phyloP scores from a whole-genome alignment of 371 early-diverging fungal species.

The Mortierella sp. region DNA sequence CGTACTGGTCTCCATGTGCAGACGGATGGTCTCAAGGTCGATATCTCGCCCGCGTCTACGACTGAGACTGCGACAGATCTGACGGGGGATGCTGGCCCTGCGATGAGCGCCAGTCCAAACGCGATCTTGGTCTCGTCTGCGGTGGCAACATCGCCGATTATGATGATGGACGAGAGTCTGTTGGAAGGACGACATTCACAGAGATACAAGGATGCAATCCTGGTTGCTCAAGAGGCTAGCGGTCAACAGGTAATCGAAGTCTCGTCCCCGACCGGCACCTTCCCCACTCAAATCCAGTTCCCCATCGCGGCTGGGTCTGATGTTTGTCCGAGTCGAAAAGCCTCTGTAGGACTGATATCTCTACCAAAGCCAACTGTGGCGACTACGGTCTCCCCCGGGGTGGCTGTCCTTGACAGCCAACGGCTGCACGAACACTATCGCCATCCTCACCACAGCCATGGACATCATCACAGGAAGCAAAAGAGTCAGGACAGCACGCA shows the following conservation, averaged over 20 bases:
- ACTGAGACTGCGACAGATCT: background rate
- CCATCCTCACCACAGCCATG: background rate
- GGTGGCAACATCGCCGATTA: constrained; percentile 7
- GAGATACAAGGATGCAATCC: constrained; percentile 38
- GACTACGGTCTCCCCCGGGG: too few species aligned
- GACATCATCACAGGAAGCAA: background rate
- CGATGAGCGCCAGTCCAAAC: background rate
- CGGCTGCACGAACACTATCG: too few species aligned
- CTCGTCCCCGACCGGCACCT: constrained; percentile 3
- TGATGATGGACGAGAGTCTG: constrained; percentile 46
- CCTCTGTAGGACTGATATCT: background rate
- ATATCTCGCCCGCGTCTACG: constrained; percentile 5
- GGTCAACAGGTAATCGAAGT: constrained; percentile 31
- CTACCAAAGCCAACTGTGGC: background rate
- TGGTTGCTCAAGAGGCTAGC: constrained; percentile 45
- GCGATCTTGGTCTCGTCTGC: background rate
- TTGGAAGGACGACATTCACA: constrained; percentile 28
- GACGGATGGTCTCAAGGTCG: constrained; percentile 4
- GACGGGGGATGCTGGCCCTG: background rate
- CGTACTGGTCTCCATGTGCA: background rate
- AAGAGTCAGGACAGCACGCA: constrained; percentile 9
- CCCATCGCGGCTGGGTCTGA: background rate
- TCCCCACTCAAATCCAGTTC: constrained; percentile 16
- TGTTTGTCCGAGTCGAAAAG: too few species aligned
- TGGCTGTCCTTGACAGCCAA: too few species aligned